Percentiles rank a stretch among this genome's conserved stretches.
phyloP scores from a whole-genome alignment of 495 filamentous ascomycete species.

The Aspergillus baeticus region DNA sequence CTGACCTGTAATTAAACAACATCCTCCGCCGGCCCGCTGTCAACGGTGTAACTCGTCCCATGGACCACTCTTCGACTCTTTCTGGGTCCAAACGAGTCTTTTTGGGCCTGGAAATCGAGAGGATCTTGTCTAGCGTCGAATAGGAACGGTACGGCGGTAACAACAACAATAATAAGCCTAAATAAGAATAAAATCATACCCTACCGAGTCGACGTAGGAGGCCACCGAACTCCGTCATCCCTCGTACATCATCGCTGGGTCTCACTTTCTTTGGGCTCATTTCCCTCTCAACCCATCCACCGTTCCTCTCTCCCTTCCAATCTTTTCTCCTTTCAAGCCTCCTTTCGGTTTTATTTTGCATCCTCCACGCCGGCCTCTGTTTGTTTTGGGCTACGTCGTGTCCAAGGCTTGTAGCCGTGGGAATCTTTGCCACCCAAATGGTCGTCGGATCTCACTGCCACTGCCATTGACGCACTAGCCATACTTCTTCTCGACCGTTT shows the following conservation, averaged over 20 bases:
- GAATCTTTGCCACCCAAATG: conserved; percentile 20
- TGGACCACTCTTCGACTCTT: neutral
- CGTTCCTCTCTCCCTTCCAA: conserved; percentile 11
- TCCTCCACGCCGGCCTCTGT: conserved; percentile 6
- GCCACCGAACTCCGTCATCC: conserved; percentile 15
- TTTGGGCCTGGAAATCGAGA: neutral
- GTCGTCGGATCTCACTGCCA: conserved; percentile 14
- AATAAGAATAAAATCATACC: neutral
- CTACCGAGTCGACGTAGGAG: neutral
- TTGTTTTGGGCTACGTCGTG: conserved; percentile 4
- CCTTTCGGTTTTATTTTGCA: conserved; percentile 11
- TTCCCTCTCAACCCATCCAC: conserved; percentile 12
- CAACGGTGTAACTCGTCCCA: conserved; percentile 25
- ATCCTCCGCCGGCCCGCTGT: conserved; percentile 9
- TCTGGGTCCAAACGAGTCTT: neutral
- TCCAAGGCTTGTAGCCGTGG: conserved; percentile 1
- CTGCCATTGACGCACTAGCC: conserved; percentile 13
- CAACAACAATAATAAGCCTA: neutral
- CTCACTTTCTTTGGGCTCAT: conserved; percentile 16
- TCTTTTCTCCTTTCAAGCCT: conserved; percentile 11
- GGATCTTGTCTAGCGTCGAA: neutral
- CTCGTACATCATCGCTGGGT: conserved; percentile 19
- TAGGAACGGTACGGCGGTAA: neutral
- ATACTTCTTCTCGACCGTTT: conserved; percentile 20
- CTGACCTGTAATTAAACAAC: conserved; percentile 20